phyloP scores from a whole-genome alignment of 2,329 filamentous ascomycete genomes.

The Aspergillus sp. region DNA sequence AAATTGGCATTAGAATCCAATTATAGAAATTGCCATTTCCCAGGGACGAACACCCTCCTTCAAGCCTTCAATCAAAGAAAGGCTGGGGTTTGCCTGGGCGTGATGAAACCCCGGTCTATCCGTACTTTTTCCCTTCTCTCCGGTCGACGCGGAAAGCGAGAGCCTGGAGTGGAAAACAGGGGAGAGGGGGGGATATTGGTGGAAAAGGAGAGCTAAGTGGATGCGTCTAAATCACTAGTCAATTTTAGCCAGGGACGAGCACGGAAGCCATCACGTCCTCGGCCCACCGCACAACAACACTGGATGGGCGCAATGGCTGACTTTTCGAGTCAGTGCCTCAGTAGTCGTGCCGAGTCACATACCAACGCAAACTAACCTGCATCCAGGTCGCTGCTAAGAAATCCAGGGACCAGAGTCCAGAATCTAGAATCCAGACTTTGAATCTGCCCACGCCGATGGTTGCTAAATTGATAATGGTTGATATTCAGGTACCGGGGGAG shows the following conservation, averaged over 20 bases:
- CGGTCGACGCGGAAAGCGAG: not conserved
- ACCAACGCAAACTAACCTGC: not conserved
- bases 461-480: not conserved
- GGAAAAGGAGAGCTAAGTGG: not conserved
- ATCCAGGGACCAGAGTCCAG: not conserved
- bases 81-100: not conserved
- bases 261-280: constrained; percentile 1
- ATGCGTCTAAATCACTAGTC: constrained; percentile 1
- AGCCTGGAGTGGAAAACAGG: not conserved
- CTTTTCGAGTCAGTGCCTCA: not conserved
- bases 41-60: constrained; percentile 1
- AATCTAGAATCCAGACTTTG: not conserved
- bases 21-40: constrained; percentile 2
- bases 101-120: constrained; percentile 1
- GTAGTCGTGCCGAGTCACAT: not conserved
- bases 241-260: constrained; percentile 2
- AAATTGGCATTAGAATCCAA: not conserved
- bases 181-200: not conserved
- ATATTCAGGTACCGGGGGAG: not conserved
- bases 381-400: not conserved
- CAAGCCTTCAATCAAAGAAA: not conserved
- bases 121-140: not conserved
- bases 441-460: not conserved
- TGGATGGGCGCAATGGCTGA: not conserved
- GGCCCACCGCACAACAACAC: not conserved